phyloP scores from a whole-genome alignment of 2,329 filamentous ascomycete species.

The Capronia coronata region DNA sequence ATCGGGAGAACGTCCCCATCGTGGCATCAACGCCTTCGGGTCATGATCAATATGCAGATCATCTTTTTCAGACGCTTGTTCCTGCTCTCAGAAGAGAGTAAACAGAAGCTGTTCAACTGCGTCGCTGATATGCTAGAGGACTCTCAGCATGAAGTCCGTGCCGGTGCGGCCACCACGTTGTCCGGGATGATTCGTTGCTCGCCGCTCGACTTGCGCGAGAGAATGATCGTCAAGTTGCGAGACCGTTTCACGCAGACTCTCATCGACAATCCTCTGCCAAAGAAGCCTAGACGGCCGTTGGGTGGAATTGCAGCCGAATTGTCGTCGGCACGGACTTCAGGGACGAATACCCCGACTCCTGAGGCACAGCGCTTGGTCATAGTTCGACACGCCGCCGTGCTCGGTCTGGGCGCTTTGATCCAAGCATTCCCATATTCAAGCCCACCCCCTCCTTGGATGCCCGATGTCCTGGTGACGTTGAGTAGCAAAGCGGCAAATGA shows the following conservation, averaged over 20 bases:
- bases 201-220: slow-evolving; percentile 68
- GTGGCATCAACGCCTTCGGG: slow-evolving; percentile 92
- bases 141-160: slow-evolving; percentile 83
- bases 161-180: slow-evolving; percentile 83
- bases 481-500: slow-evolving; percentile 82
- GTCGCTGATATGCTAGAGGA: slow-evolving; percentile 96
- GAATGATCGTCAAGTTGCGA: slow-evolving; percentile 69
- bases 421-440: slow-evolving; percentile 95
- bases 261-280: slow-evolving; percentile 79
- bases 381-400: slow-evolving; percentile 77
- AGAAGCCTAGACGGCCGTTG: slow-evolving; percentile 43
- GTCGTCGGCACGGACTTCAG: slow-evolving; percentile 39
- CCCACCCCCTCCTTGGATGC: slow-evolving; percentile 88
- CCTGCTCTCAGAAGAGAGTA: slow-evolving; percentile 66
- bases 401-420: slow-evolving; percentile 83
- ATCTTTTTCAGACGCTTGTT: slow-evolving; percentile 97
- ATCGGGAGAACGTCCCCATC: slow-evolving; percentile 78
- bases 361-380: slow-evolving; percentile 68
- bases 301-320: slow-evolving; percentile 32
- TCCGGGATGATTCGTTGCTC: slow-evolving; percentile 98
- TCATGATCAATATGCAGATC: slow-evolving; percentile 97
- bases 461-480: slow-evolving; percentile 78
- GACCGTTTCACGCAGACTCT: slow-evolving; percentile 71
- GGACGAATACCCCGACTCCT: slow-evolving; percentile 45
- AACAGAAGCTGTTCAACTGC: slow-evolving; percentile 75